Evolutionary conservation across 495 filamentous ascomycete species (phyloP).

Genomic region (Pseudotulostoma volvatum): DNA sequence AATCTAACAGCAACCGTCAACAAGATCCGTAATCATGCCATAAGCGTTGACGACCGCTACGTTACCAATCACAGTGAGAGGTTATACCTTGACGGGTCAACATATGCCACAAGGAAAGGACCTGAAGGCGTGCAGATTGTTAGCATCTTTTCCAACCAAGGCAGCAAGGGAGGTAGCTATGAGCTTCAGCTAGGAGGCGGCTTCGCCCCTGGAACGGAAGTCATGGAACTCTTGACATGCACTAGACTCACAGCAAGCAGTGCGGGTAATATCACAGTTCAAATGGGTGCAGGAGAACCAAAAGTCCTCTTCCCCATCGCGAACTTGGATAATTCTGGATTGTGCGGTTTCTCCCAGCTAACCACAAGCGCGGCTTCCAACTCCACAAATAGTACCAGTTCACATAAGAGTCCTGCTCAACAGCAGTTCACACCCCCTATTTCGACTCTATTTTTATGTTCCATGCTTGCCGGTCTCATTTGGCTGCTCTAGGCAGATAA

Average conservation of each 20-base stretch:
- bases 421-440: neutral
- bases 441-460: neutral
- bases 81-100: constrained; percentile 34
- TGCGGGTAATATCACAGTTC: constrained; percentile 22
- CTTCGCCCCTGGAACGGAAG: constrained; percentile 17
- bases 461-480: neutral
- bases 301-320: constrained; percentile 20
- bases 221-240: constrained; percentile 34
- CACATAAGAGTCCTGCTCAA: neutral
- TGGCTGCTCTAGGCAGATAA: neutral
- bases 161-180: constrained; percentile 23
- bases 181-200: constrained; percentile 25
- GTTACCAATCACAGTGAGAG: constrained; percentile 30
- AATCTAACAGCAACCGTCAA: constrained; percentile 38
- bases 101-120: constrained; percentile 44
- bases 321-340: constrained; percentile 10
- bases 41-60: constrained; percentile 30
- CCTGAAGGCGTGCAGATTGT: constrained; percentile 31
- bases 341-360: constrained; percentile 8
- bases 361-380: neutral
- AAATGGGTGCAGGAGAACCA: constrained; percentile 27
- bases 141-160: constrained; percentile 39
- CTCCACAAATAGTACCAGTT: neutral
- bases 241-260: constrained; percentile 12
- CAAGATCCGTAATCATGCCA: constrained; percentile 38